These are phyloP conservation scores for Phialophora chinensis DNA, from an alignment of 2,329 filamentous ascomycete genomes.

Conservation along the genomic window DNA sequence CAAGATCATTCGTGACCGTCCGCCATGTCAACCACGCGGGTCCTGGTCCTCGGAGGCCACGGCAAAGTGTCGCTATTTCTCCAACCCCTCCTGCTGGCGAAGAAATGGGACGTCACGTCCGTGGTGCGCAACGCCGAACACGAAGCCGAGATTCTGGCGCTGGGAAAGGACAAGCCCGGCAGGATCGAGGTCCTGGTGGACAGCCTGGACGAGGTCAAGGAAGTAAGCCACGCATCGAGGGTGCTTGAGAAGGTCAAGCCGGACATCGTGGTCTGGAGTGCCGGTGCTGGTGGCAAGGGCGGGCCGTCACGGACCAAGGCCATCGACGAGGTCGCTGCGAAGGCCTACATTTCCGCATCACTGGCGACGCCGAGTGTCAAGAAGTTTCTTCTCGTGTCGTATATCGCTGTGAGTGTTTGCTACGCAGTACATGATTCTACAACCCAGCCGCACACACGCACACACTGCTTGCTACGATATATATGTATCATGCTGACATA, in stretches of 20 bases:
- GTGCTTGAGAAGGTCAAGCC: conserved; percentile 59
- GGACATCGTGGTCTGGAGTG: conserved; percentile 56
- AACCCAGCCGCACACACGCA: not conserved
- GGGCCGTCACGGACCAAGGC: conserved; percentile 57
- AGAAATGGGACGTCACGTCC: conserved; percentile 78
- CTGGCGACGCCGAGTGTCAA: conserved; percentile 53
- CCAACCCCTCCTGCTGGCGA: conserved; percentile 75
- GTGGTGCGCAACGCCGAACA: conserved; percentile 77
- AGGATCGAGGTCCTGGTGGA: conserved; percentile 72
- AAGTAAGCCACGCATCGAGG: conserved; percentile 64
- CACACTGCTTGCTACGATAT: not conserved
- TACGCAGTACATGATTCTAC: not conserved
- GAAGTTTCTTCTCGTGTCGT: conserved; percentile 63
- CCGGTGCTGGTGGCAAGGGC: conserved; percentile 62
- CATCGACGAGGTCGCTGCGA: conserved; percentile 62
- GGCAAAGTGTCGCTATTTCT: conserved; percentile 77
- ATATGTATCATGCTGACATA: not conserved
- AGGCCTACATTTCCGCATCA: conserved; percentile 59
- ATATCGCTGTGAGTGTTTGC: conserved; percentile 46
- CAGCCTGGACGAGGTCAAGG: conserved; percentile 74
- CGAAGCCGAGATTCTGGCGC: conserved; percentile 65
- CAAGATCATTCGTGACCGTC: too few species aligned
- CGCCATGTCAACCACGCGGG: conserved; percentile 49
- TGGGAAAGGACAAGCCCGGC: conserved; percentile 64
- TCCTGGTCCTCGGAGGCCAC: conserved; percentile 80